Conservation (phyloP, 108 stramenopile genomes). For the Conticribra guillardii region DNA sequence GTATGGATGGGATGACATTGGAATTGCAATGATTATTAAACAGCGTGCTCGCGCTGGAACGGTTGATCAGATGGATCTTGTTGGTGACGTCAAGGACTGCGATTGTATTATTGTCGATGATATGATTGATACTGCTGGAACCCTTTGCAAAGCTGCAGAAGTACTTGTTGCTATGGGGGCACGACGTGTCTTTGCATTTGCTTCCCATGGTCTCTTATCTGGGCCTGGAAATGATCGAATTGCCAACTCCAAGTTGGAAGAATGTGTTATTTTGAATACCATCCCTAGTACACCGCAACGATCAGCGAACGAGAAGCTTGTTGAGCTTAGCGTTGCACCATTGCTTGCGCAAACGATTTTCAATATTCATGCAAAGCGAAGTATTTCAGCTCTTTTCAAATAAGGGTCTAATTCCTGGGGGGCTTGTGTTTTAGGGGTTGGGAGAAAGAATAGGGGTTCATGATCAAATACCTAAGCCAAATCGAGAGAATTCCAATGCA, state of each 20-base stretch:
- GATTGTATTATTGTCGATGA: constrained; percentile 99
- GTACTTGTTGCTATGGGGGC: constrained; percentile 94
- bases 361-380: constrained; percentile 99
- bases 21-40: constrained; percentile 99
- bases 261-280: constrained; percentile 93
- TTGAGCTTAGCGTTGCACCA: constrained; percentile 95
- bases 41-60: constrained; percentile 96
- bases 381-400: constrained; percentile 99
- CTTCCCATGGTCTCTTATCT: constrained; percentile 97
- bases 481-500: too few relatives aligned
- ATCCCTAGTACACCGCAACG: constrained; percentile 89
- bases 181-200: constrained; percentile 97
- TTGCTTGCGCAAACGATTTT: constrained; percentile 98
- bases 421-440: background rate
- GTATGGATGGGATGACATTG: constrained; percentile 94
- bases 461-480: too few relatives aligned
- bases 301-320: constrained; percentile 89
- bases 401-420: constrained; percentile 40
- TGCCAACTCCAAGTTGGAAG: constrained; percentile 94
- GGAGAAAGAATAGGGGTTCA: background rate
- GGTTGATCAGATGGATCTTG: constrained; percentile 98
- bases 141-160: constrained; percentile 98
- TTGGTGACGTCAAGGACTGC: constrained; percentile 96
- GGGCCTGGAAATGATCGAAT: constrained; percentile 97
- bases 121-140: constrained; percentile 99